These are phyloP conservation scores for Podospora fimiseda DNA, from an alignment of 495 filamentous ascomycete genomes.

Conservation along the genomic window DNA sequence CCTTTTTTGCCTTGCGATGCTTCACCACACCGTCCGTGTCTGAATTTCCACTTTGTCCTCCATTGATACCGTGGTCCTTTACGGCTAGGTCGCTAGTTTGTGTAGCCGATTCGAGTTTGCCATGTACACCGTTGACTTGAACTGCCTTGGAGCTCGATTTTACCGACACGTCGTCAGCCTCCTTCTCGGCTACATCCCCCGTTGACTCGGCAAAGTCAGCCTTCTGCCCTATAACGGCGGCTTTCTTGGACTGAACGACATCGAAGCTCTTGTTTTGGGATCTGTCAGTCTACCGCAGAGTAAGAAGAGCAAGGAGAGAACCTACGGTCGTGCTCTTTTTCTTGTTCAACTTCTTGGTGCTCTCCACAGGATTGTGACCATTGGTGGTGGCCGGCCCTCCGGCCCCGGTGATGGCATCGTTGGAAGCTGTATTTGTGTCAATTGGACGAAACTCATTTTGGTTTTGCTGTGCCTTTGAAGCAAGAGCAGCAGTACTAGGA, in stretches of 20 bases:
- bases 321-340: conserved; percentile 11
- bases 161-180: conserved; percentile 11
- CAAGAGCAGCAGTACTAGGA: too few species aligned
- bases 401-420: not conserved
- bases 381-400: not conserved
- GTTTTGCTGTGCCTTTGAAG: not conserved
- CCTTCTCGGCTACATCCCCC: conserved; percentile 15
- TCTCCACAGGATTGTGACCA: not conserved
- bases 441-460: conserved; percentile 6
- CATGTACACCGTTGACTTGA: not conserved
- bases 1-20: not conserved
- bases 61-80: not conserved
- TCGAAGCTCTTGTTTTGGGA: conserved; percentile 3
- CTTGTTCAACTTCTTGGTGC: not conserved
- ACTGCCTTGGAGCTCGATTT: not conserved
- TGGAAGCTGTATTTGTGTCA: conserved; percentile 16
- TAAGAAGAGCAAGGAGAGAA: not conserved
- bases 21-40: not conserved
- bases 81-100: not conserved
- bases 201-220: conserved; percentile 9
- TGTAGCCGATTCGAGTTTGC: not conserved
- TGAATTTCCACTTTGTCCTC: not conserved
- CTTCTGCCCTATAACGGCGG: not conserved
- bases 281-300: not conserved
- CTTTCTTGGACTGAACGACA: not conserved